Evolutionary conservation across 1,284 basidiomycete species (phyloP).

Genomic region (Cutaneotrichosporon spelunceum): DNA sequence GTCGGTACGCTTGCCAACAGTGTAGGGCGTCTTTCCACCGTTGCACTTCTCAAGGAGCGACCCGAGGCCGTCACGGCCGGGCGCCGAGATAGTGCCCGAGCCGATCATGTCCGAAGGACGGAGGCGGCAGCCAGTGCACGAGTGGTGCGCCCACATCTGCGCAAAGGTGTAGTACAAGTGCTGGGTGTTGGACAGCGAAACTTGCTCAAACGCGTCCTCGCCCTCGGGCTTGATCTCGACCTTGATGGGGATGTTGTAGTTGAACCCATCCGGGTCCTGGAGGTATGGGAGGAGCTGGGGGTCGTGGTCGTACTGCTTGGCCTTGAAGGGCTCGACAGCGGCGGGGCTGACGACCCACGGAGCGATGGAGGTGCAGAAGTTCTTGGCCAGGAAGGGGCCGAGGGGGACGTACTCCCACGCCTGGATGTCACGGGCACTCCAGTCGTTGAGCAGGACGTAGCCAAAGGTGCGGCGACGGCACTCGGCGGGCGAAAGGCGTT

Average conservation of each 20-base stretch:
- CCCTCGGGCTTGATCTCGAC: slow-evolving; percentile 19
- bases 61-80: slow-evolving; percentile 21
- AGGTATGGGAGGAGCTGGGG: slow-evolving; percentile 26
- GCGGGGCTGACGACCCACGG: slow-evolving; percentile 31
- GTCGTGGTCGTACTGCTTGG: slow-evolving; percentile 23
- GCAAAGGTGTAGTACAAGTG: slow-evolving; percentile 26
- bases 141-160: slow-evolving; percentile 36
- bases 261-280: slow-evolving; percentile 19
- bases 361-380: slow-evolving; percentile 33
- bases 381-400: slow-evolving; percentile 32
- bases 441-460: slow-evolving; percentile 32
- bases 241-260: slow-evolving; percentile 20
- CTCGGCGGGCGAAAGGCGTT: slow-evolving; percentile 23
- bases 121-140: slow-evolving; percentile 28
- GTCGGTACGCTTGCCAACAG: slow-evolving; percentile 22
- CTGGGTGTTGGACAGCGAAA: slow-evolving; percentile 14
- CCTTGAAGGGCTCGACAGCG: slow-evolving; percentile 29
- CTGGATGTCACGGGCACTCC: slow-evolving; percentile 33
- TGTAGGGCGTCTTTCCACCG: slow-evolving; percentile 18
- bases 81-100: slow-evolving; percentile 32
- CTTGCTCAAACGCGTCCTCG: slow-evolving; percentile 11
- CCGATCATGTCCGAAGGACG: slow-evolving; percentile 33
- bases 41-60: slow-evolving; percentile 28
- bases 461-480: slow-evolving; percentile 29
- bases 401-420: slow-evolving; percentile 28